Evolutionary conservation across 495 filamentous ascomycete species (phyloP).

Genomic region (Penicillium arizonense): DNA sequence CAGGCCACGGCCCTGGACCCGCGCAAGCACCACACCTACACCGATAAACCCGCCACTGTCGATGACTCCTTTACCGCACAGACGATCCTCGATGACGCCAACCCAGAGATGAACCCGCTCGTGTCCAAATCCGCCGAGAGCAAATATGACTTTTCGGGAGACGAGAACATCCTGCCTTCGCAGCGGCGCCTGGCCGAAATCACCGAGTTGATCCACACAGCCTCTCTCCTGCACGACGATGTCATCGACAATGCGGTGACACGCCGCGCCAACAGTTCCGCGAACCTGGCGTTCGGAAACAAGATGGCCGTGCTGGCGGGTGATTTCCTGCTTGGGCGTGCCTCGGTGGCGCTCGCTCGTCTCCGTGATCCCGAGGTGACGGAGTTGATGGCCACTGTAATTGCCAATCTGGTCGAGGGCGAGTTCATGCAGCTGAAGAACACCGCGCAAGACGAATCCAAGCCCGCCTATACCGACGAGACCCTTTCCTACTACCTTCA

Average conservation of each 20-base stretch:
- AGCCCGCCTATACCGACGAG: constrained; percentile 80
- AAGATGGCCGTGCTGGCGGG: constrained; percentile 98
- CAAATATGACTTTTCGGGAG: constrained; percentile 47
- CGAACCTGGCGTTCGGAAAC: constrained; percentile 93
- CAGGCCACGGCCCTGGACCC: constrained; percentile 81
- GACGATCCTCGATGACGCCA: constrained; percentile 74
- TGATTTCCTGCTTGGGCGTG: constrained; percentile 89
- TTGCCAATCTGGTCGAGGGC: constrained; percentile 95
- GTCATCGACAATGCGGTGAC: constrained; percentile 91
- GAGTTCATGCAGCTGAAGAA: constrained; percentile 99
- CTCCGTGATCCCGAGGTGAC: constrained; percentile 90
- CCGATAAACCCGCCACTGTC: constrained; percentile 47
- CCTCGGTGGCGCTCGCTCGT: constrained; percentile 89
- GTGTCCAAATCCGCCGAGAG: constrained; percentile 49
- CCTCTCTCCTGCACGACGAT: constrained; percentile 95
- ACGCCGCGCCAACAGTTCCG: constrained; percentile 78
- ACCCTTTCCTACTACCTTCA: constrained; percentile 93
- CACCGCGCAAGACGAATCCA: constrained; percentile 79
- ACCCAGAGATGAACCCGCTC: constrained; percentile 63
- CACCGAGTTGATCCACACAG: constrained; percentile 93
- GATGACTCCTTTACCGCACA: constrained; percentile 75
- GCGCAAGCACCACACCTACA: constrained; percentile 48
- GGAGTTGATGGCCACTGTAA: constrained; percentile 91
- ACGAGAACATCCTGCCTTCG: constrained; percentile 83
- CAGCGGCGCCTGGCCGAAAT: constrained; percentile 93